Conservation (phyloP, 1,284 basidiomycete genomes). For the Erythrobasidium hasegawianum region DNA sequence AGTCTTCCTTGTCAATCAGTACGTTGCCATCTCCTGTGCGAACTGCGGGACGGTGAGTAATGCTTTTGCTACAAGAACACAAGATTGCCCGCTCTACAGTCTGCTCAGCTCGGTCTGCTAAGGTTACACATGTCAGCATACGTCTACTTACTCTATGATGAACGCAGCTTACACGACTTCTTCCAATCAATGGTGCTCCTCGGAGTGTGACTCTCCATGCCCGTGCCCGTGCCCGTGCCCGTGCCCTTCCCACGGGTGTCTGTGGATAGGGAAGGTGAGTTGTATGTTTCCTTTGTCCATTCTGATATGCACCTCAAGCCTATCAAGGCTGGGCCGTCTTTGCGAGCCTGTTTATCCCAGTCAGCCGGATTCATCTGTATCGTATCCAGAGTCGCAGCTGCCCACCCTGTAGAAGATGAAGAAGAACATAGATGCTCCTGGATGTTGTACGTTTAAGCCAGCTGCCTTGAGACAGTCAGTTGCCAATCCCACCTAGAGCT, state of each 20-base stretch:
- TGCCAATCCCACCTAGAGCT: slow-evolving; percentile 22
- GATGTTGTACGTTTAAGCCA: slow-evolving; percentile 2
- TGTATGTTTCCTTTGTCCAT: too few relatives aligned
- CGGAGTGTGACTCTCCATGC: neutral
- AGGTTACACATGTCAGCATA: too few relatives aligned
- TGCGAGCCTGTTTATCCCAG: slow-evolving; percentile 3
- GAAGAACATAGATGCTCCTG: slow-evolving; percentile 84
- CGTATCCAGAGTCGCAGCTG: too few relatives aligned
- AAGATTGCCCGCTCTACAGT: too few relatives aligned
- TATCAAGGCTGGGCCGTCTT: slow-evolving; percentile 29
- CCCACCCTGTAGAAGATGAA: slow-evolving; percentile 81
- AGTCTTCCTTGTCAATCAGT: too few relatives aligned
- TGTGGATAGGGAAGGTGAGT: neutral
- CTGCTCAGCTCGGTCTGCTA: too few relatives aligned
- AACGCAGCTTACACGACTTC: neutral
- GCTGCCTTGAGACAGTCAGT: neutral
- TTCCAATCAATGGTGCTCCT: neutral
- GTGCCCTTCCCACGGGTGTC: slow-evolving; percentile 34
- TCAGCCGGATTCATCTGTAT: neutral
- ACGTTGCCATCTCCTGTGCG: too few relatives aligned
- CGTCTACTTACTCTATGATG: too few relatives aligned
- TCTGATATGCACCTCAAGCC: slow-evolving; percentile 8
- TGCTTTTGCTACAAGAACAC: too few relatives aligned
- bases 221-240: slow-evolving; percentile 21
- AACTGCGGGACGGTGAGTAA: too few relatives aligned